Evolutionary conservation across 2,329 filamentous ascomycete species (phyloP).

Genomic region (Coniochaeta pulveracea): DNA sequence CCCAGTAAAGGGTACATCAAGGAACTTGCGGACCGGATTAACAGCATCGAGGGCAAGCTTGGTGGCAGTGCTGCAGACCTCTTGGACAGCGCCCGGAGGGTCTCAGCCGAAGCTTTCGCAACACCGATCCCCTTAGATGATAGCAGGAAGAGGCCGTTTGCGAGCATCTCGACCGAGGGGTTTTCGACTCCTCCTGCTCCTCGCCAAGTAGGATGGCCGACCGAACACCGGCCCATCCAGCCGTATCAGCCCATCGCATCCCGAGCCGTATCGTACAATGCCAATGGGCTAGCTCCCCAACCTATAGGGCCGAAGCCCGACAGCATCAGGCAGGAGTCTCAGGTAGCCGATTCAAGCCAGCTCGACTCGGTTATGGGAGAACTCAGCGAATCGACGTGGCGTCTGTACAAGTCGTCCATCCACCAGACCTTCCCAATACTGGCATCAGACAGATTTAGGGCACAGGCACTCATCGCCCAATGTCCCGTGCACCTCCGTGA

Average conservation of each 20-base stretch:
- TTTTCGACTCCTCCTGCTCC: constrained; percentile 27
- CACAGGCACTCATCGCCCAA: constrained; percentile 43
- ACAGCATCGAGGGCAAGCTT: constrained; percentile 72
- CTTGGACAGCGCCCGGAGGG: constrained; percentile 19
- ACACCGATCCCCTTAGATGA: constrained; percentile 32
- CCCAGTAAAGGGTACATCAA: constrained; percentile 95
- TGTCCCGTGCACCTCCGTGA: constrained; percentile 46
- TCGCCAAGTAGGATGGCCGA: constrained; percentile 33
- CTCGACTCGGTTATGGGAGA: constrained; percentile 6
- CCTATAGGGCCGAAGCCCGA: constrained; percentile 26
- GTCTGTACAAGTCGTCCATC: constrained; percentile 46
- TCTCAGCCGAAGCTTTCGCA: constrained; percentile 39
- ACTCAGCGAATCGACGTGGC: constrained; percentile 1
- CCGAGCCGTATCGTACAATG: constrained; percentile 19
- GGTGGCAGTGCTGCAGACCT: constrained; percentile 33
- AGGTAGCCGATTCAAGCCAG: constrained; percentile 19
- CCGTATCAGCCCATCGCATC: constrained; percentile 22
- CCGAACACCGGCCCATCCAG: constrained; percentile 33
- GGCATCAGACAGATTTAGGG: constrained; percentile 40
- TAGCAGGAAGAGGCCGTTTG: constrained; percentile 34
- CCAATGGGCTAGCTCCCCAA: constrained; percentile 33
- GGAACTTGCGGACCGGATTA: constrained; percentile 75
- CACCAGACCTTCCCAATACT: constrained; percentile 59
- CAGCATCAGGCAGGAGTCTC: constrained; percentile 3
- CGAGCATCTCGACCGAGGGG: constrained; percentile 31